Evolutionary conservation across 2,329 filamentous ascomycete genomes (phyloP), one percentile per base, ranked within the genome.

Genomic region (Colletotrichum scovillei): DNA sequence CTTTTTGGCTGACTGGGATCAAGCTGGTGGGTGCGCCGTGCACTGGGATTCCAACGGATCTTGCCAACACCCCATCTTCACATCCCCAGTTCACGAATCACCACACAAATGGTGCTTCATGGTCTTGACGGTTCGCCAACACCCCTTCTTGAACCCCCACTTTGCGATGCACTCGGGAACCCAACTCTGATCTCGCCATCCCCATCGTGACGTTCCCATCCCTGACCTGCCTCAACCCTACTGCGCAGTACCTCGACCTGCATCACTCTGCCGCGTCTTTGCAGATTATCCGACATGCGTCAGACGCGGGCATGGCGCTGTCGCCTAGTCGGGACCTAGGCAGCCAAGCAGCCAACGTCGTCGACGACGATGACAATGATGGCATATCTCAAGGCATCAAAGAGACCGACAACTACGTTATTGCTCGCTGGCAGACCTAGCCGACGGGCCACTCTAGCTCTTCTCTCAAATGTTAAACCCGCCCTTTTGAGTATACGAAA

Each of bases 231-330:
- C 42, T 49, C 42, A 49, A n/a, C 42, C 42, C 19, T 49, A 49
- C 42, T 49, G 42, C 19, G 42, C 42, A n/a, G 42, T 4, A 49
- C 19, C 26, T 42, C 30, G 49, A 58, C 38, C 49, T 69, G 69
- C 65, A 69, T 69, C 59, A 28, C 52, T 65, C 24, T 72, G 69
- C 52, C 58, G 65, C 58, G 49, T 30, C 53, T n/a, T 28, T 63
- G 65, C 69, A 69, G 28, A 38, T 63, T 30, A 16, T 28, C 24
- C 57, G 19, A 57, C 46, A 24, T n/a, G 42, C 42, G 42, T 52
- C 46, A 22, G 26, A 53, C 52, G 30, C 32, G 42, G 42, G 42
- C 42, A 35, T 26, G 26, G 58, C 58, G 42, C 35, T 30, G 26
- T 28, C 38, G 53, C 60, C 67, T 59, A 32, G n/a, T 16, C 38